Conservation (phyloP, 176 grass and related monocot species). For the Tillandsia leiboldiana region DNA sequence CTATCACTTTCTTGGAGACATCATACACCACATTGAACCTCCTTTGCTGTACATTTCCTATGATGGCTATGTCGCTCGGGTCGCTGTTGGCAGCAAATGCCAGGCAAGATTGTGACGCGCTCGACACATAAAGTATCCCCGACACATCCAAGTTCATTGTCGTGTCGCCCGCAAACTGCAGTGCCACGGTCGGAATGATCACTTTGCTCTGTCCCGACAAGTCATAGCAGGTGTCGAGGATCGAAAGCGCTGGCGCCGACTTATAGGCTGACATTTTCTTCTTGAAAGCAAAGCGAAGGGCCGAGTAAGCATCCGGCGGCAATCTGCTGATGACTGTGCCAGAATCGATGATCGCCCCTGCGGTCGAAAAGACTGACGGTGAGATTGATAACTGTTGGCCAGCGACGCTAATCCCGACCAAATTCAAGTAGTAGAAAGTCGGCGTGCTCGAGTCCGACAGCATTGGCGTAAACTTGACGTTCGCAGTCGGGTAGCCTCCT, state of each 20-base stretch:
- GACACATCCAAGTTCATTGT: slow-evolving; percentile 32
- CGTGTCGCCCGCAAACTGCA: slow-evolving; percentile 39
- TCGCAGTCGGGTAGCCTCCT: not conserved
- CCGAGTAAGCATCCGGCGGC: slow-evolving; percentile 44
- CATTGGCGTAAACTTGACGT: slow-evolving; percentile 54
- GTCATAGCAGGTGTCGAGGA: slow-evolving; percentile 47
- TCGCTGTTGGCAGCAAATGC: slow-evolving; percentile 46
- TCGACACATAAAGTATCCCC: slow-evolving; percentile 45
- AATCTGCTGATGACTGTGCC: slow-evolving; percentile 86
- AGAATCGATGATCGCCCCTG: slow-evolving; percentile 65
- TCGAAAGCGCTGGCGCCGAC: slow-evolving; percentile 15
- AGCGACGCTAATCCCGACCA: slow-evolving; percentile 44
- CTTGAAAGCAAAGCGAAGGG: slow-evolving; percentile 40
- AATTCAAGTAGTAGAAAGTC: slow-evolving; percentile 66
- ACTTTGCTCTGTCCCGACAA: slow-evolving; percentile 2
- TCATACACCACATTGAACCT: slow-evolving; percentile 57
- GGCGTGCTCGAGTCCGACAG: slow-evolving; percentile 18
- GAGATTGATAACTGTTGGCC: slow-evolving; percentile 26
- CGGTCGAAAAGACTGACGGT: slow-evolving; percentile 30
- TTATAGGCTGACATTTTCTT: slow-evolving; percentile 36
- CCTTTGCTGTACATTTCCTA: slow-evolving; percentile 81
- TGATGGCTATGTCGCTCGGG: slow-evolving; percentile 19
- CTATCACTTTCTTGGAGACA: slow-evolving; percentile 38
- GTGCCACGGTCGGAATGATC: slow-evolving; percentile 33
- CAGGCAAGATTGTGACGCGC: slow-evolving; percentile 49